A percentile compares a stretch with the other conserved stretches of the same genome.
Evolutionary conservation across 176 grass and related monocot species (phyloP).

Genomic region (Leersia perrieri): DNA sequence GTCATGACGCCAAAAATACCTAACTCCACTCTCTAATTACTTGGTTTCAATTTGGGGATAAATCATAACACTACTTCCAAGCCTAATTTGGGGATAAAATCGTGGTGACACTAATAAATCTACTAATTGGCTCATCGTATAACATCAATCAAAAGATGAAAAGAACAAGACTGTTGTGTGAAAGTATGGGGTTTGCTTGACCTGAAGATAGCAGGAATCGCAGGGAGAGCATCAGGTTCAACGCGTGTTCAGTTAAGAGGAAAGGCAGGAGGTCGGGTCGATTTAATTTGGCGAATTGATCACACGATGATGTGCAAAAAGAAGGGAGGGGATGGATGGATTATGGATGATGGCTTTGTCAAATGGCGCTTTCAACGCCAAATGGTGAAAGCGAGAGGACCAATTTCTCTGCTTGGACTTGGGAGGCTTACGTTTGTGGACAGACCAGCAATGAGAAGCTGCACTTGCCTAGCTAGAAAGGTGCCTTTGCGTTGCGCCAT

Average conservation of each 20-base stretch:
- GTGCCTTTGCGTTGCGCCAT: neutral
- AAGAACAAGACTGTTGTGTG: neutral
- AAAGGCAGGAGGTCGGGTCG: too few relatives aligned
- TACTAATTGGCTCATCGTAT: neutral
- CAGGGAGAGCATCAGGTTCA: neutral
- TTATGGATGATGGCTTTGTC: constrained; percentile 12
- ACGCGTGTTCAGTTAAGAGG: neutral
- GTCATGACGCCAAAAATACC: neutral
- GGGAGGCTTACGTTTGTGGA: neutral
- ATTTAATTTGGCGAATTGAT: neutral
- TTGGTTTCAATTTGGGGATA: neutral
- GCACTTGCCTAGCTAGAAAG: neutral
- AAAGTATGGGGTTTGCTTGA: neutral
- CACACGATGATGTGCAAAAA: neutral
- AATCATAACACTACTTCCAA: neutral
- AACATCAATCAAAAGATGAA: too few relatives aligned
- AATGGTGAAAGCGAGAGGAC: constrained; percentile 30
- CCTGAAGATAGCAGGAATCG: neutral
- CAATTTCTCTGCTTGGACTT: constrained; percentile 10
- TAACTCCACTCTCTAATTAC: neutral
- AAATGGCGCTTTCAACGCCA: constrained; percentile 34
- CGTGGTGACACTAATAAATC: too few relatives aligned
- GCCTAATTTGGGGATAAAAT: too few relatives aligned
- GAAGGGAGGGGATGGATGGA: neutral
- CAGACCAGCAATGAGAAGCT: neutral